Percentiles rank a stretch among this genome's conserved stretches.
Conservation (phyloP, 805 yeast genomes). For the Pichia nakasei region DNA sequence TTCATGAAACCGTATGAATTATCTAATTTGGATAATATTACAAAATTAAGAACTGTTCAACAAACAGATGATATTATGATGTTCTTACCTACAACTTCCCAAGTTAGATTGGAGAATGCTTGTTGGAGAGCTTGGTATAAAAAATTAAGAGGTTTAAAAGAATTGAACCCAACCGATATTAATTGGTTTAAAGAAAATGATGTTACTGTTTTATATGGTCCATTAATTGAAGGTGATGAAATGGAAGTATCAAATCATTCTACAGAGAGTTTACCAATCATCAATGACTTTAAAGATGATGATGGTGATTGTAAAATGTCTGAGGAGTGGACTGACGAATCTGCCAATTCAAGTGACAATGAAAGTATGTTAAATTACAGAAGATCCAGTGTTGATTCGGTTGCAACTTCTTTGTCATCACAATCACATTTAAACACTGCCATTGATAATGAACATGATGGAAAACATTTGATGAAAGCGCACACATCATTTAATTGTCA, state of each 20-base stretch:
- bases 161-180: conserved; percentile 36
- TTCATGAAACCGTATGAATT: conserved; percentile 28
- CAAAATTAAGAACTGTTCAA: conserved; percentile 15
- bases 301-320: not conserved
- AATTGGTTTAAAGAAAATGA: conserved; percentile 50
- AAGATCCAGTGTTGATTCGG: not conserved
- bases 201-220: conserved; percentile 48
- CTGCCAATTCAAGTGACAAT: not conserved
- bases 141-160: conserved; percentile 46
- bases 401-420: conserved; percentile 1
- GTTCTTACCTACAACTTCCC: conserved; percentile 27
- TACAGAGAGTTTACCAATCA: no score
- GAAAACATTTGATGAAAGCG: no score
- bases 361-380: conserved; percentile 4
- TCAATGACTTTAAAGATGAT: not conserved
- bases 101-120: conserved; percentile 62
- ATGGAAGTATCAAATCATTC: not conserved
- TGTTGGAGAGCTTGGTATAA: conserved; percentile 96
- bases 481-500: no score
- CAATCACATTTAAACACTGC: not conserved
- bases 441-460: no score
- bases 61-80: conserved; percentile 27
- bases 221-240: conserved; percentile 22
- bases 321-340: not conserved
- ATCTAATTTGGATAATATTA: conserved; percentile 20